Conservation (phyloP, 2,329 filamentous ascomycete species). For the Simplicillium sp. region DNA sequence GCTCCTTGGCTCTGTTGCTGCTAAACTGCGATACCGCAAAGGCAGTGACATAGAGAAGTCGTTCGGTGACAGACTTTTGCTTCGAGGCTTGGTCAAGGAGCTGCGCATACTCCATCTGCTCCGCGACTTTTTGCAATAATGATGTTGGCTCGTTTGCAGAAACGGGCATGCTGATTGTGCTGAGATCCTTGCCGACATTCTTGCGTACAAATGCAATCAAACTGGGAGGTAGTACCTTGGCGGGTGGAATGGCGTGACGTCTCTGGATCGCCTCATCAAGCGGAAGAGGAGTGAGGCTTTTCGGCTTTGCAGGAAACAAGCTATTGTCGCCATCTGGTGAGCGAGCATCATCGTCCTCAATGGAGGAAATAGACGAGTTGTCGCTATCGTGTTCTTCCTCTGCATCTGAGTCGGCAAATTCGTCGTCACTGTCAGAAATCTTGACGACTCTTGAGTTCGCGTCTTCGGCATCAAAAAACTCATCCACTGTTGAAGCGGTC, state of each 20-base stretch:
- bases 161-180: slow-evolving; percentile 94
- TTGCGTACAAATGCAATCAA: slow-evolving; percentile 91
- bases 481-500: slow-evolving; percentile 57
- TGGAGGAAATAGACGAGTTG: slow-evolving; percentile 49
- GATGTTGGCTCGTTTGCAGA: slow-evolving; percentile 92
- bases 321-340: slow-evolving; percentile 49
- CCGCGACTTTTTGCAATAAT: slow-evolving; percentile 76
- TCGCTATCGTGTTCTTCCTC: slow-evolving; percentile 45
- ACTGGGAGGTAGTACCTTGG: slow-evolving; percentile 75
- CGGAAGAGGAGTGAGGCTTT: slow-evolving; percentile 68
- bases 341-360: slow-evolving; percentile 47
- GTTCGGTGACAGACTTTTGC: slow-evolving; percentile 51
- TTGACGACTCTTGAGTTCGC: slow-evolving; percentile 59
- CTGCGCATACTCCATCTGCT: slow-evolving; percentile 83
- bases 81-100: slow-evolving; percentile 69
- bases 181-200: slow-evolving; percentile 96
- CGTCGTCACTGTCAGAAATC: slow-evolving; percentile 63
- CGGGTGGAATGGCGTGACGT: slow-evolving; percentile 59
- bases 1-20: slow-evolving; percentile 73
- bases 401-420: slow-evolving; percentile 45
- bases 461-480: slow-evolving; percentile 88
- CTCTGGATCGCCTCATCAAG: slow-evolving; percentile 55
- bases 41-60: slow-evolving; percentile 75
- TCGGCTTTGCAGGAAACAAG: slow-evolving; percentile 68
- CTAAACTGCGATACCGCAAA: slow-evolving; percentile 88